Percentiles rank a stretch among this genome's conserved stretches.
Evolutionary conservation across 164 flowering plant species (phyloP).

Genomic region (Stephania japonica): DNA sequence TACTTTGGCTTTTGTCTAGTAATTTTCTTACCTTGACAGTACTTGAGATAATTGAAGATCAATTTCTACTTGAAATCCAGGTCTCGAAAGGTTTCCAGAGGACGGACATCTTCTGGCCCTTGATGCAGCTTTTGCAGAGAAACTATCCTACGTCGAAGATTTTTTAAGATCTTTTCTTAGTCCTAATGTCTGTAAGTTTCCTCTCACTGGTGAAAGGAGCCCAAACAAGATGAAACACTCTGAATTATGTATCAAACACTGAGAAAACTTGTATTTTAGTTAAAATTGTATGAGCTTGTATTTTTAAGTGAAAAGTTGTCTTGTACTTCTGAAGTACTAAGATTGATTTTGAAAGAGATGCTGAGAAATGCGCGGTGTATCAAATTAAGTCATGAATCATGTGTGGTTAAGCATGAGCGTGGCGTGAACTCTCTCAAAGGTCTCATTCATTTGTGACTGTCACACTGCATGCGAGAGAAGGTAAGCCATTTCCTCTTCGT

Average conservation of each 20-base stretch:
- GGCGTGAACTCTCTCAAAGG: not conserved
- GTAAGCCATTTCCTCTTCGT: constrained; percentile 25
- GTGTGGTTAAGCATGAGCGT: not conserved
- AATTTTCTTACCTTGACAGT: not conserved
- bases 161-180: constrained; percentile 14
- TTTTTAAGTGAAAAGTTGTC: not conserved
- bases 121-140: constrained; percentile 66
- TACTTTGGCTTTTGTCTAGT: not conserved
- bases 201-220: not conserved
- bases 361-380: not conserved
- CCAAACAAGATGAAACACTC: not conserved
- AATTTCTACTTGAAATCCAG: constrained; percentile 23
- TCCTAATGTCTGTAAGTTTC: not conserved
- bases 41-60: not conserved
- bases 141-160: constrained; percentile 26
- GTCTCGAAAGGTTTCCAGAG: constrained; percentile 57
- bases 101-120: constrained; percentile 72
- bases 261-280: not conserved
- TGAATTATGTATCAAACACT: not conserved
- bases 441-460: not conserved
- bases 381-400: no score
- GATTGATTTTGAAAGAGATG: not conserved
- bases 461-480: constrained; percentile 7
- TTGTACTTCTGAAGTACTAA: not conserved
- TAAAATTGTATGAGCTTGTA: no score